Conservation (phyloP, 768 basidiomycete species). For the Tulasnella sp. region DNA sequence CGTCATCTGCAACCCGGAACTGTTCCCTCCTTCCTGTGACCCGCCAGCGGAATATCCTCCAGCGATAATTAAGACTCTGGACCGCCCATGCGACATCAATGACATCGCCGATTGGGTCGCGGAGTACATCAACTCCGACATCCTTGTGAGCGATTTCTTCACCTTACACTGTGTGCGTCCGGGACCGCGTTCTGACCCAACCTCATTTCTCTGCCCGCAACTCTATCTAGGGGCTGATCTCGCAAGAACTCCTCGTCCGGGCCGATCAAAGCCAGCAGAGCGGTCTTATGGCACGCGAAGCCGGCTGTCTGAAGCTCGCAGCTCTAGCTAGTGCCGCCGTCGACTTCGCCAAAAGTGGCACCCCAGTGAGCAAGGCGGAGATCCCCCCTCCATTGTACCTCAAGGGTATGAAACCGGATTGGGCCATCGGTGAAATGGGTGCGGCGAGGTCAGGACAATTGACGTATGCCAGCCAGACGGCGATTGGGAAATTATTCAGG, state of each 20-base stretch:
- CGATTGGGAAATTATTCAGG: conserved; percentile 54
- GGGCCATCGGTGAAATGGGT: conserved; percentile 13
- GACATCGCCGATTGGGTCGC: conserved; percentile 63
- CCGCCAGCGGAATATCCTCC: conserved; percentile 42
- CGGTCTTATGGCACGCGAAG: conserved; percentile 35
- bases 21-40: conserved; percentile 23
- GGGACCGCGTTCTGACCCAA: not conserved
- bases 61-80: conserved; percentile 36
- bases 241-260: conserved; percentile 33
- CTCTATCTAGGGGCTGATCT: conserved; percentile 4
- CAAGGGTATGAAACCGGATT: conserved; percentile 12
- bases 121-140: conserved; percentile 58
- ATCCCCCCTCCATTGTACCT: conserved; percentile 11
- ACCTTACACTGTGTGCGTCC: not conserved
- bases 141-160: conserved; percentile 45
- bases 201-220: too few species aligned
- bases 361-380: conserved; percentile 1
- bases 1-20: conserved; percentile 27
- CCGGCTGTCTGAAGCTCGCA: conserved; percentile 44
- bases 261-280: conserved; percentile 51
- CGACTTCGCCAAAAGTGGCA: conserved; percentile 21
- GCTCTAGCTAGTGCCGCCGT: conserved; percentile 33
- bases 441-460: not conserved
- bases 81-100: conserved; percentile 42
- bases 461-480: conserved; percentile 41